Percentiles rank a stretch among this genome's conserved stretches.
Evolutionary conservation across 176 grass and related monocot genomes (phyloP).

Genomic region (Dactylis glomerata): DNA sequence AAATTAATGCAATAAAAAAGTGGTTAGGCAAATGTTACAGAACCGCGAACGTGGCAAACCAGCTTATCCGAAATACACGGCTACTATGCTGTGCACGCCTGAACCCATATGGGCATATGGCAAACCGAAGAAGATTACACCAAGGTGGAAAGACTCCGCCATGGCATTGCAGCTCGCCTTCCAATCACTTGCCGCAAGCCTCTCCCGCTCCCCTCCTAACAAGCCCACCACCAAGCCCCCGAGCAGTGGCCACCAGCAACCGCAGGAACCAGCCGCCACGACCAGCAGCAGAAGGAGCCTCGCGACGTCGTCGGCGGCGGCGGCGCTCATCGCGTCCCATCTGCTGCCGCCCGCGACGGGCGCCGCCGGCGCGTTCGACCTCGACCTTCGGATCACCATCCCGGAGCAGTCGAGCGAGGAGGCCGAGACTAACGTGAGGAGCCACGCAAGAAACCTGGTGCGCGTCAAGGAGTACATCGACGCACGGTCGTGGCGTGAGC

Average conservation of each 20-base stretch:
- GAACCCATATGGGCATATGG: slow-evolving; percentile 7
- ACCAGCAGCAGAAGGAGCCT: slow-evolving; percentile 29
- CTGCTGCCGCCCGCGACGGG: slow-evolving; percentile 22
- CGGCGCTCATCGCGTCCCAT: slow-evolving; percentile 35
- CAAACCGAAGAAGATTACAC: slow-evolving; percentile 6
- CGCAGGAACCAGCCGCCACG: not conserved
- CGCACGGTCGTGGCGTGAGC: slow-evolving; percentile 66
- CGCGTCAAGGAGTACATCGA: slow-evolving; percentile 62
- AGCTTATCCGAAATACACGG: slow-evolving; percentile 47
- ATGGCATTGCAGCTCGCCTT: slow-evolving; percentile 43
- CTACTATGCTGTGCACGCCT: not conserved
- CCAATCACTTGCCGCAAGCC: slow-evolving; percentile 11
- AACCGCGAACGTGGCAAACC: not conserved
- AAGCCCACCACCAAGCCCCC: slow-evolving; percentile 1
- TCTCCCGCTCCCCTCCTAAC: not conserved
- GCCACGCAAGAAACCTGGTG: slow-evolving; percentile 63
- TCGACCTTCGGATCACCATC: slow-evolving; percentile 41
- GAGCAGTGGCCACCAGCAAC: not conserved
- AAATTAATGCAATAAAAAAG: no score
- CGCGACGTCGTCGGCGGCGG: slow-evolving; percentile 4
- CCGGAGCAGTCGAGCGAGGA: slow-evolving; percentile 69
- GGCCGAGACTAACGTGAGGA: slow-evolving; percentile 43
- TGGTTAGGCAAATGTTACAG: no score
- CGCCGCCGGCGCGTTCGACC: slow-evolving; percentile 46
- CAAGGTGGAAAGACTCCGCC: slow-evolving; percentile 18